Evolutionary conservation across 768 basidiomycete genomes (phyloP), one percentile per base, ranked within the genome.

Genomic region (Amyloporia xantha): DNA sequence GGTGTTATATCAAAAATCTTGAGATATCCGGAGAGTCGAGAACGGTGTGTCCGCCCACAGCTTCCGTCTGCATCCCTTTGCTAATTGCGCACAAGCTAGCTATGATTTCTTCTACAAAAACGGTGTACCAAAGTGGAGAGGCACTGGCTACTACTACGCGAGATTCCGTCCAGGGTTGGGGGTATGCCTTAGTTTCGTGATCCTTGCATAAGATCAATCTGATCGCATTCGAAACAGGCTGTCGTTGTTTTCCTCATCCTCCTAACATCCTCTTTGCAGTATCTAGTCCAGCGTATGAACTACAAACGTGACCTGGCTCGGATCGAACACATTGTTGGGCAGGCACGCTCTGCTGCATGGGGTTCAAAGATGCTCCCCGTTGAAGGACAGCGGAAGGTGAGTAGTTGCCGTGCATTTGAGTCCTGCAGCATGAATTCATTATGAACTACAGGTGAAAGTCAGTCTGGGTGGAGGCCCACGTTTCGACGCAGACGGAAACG

Each of bases 61-160:
- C 30, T 48, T 30, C 43, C 4, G 10, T 28, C 7, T 28, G 15
- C 2, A 25, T 20, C 24, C 4, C 5, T 13, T 4, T 33, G 21
- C 40, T 47, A 20, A 49, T 20, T 9, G 52, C 46, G 37, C 19
- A 41, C 17, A 49, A 17, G 41, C 26, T 52, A 90, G 90, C 56
- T 91, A 91, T 54, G 87, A 91, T 65, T 89, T 89, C 66, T 99
- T 98, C 77, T 89, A 88, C 74, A 93, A 95, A 68, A 97, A 97
- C 54, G 95, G 95, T 19, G 92, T 99, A 3, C 95, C 95, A 0
- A 88, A 78, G 63, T 99, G 95, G 95, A 77, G 94, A 55, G 95
- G 93, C 13, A 92, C 90, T 26, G 90, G 91, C 38, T 97, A 98
- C 68, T 97, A 97, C 66, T 99, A 98, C 66, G 81, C 90, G 25